Percentiles rank a stretch among this genome's conserved stretches.
These are phyloP conservation scores for Globisporangium cylindrosporum DNA, from an alignment of 352 stramenopile species.

Conservation along the genomic window DNA sequence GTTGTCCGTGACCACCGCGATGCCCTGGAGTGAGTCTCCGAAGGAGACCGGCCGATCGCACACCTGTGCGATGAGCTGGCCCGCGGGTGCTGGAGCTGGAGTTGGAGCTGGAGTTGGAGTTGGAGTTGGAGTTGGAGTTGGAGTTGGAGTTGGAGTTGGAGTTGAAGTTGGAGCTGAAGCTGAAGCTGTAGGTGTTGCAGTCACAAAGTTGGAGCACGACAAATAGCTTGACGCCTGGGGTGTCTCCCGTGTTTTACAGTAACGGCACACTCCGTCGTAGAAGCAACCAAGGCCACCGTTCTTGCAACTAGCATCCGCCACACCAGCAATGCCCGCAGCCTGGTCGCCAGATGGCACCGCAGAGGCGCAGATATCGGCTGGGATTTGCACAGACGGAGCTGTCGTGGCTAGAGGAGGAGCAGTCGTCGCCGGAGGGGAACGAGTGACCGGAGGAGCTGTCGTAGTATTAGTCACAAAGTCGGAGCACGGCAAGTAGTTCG, in stretches of 20 bases:
- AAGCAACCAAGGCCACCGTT: neutral
- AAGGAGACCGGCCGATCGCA: conserved; percentile 3
- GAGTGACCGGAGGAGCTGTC: neutral
- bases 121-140: too few species aligned
- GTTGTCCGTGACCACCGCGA: conserved; percentile 12
- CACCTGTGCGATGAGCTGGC: neutral
- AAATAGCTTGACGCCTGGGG: conserved; percentile 12
- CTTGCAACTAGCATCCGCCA: neutral
- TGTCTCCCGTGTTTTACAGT: conserved; percentile 20
- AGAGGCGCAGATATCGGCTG: neutral
- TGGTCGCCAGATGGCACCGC: neutral
- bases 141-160: neutral
- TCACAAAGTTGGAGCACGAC: conserved; percentile 4
- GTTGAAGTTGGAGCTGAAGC: neutral
- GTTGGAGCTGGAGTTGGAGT: neutral
- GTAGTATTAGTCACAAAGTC: neutral
- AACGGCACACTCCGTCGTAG: conserved; percentile 9
- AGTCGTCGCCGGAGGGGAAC: neutral
- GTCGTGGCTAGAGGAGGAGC: too few species aligned
- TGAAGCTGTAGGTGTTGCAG: neutral
- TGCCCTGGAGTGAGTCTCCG: conserved; percentile 7
- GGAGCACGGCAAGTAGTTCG: conserved; percentile 9
- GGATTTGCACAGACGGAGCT: neutral
- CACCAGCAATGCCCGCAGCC: neutral
- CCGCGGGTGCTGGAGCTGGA: neutral